Evolutionary conservation across 371 early-diverging fungal species (phyloP).

Genomic region (Chytridiales sp.): DNA sequence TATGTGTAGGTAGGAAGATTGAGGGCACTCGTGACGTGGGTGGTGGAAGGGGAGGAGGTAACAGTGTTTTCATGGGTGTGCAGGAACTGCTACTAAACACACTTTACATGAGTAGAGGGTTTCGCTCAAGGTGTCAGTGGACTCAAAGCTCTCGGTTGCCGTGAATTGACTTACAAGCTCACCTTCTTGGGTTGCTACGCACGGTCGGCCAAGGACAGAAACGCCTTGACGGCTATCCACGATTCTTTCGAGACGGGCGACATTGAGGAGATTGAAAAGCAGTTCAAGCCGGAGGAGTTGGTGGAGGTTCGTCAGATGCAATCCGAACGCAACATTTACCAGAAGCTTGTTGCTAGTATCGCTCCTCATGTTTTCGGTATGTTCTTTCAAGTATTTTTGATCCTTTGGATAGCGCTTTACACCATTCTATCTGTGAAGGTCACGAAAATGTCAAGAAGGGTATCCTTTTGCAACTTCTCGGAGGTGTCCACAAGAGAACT

Average conservation of each 20-base stretch:
- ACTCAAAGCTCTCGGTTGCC: slow-evolving; percentile 83
- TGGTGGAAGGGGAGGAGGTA: slow-evolving; percentile 45
- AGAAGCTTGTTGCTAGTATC: slow-evolving; percentile 77
- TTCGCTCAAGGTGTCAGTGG: slow-evolving; percentile 80
- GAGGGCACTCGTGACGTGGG: slow-evolving; percentile 63
- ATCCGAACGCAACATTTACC: slow-evolving; percentile 55
- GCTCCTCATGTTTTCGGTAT: slow-evolving; percentile 96
- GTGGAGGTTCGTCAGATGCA: slow-evolving; percentile 77
- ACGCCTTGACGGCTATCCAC: slow-evolving; percentile 53
- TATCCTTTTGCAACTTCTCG: slow-evolving; percentile 91
- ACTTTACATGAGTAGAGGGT: slow-evolving; percentile 57
- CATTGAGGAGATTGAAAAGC: slow-evolving; percentile 59
- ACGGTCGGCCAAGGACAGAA: slow-evolving; percentile 56
- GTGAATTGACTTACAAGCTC: slow-evolving; percentile 90
- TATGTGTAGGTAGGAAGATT: slow-evolving; percentile 51
- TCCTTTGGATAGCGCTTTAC: neutral
- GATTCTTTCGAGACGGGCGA: slow-evolving; percentile 52
- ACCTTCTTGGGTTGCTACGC: slow-evolving; percentile 89
- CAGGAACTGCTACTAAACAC: neutral
- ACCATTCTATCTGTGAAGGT: slow-evolving; percentile 39
- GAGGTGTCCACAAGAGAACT: slow-evolving; percentile 95
- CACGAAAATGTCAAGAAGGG: slow-evolving; percentile 98
- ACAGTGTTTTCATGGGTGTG: slow-evolving; percentile 8
- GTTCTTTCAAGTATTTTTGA: neutral
- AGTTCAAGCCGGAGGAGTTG: slow-evolving; percentile 56